phyloP scores from a whole-genome alignment of 2,329 filamentous ascomycete species.

The Aspergillus jensenii region DNA sequence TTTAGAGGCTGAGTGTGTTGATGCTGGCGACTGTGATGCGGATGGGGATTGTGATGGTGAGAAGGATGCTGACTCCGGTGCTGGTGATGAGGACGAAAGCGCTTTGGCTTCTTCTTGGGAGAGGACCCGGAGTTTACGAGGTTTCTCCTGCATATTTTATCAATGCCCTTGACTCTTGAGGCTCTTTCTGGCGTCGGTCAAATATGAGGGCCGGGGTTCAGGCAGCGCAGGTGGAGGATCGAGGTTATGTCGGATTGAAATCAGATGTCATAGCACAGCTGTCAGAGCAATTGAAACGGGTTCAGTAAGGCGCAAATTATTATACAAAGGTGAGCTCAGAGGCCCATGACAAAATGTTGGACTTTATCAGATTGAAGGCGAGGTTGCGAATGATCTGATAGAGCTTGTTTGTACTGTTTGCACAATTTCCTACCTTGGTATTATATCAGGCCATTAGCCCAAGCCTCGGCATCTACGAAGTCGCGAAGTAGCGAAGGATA shows the following conservation, averaged over 20 bases:
- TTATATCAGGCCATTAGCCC: background rate
- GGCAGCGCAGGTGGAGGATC: background rate
- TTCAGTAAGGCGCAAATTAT: background rate
- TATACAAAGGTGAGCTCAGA: background rate
- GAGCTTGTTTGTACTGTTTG: conserved; percentile 20
- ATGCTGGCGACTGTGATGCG: background rate
- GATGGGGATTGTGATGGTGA: conserved; percentile 2
- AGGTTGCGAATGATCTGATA: background rate
- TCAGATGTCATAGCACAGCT: background rate
- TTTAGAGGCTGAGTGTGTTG: background rate
- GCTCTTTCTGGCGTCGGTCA: background rate
- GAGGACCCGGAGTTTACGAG: conserved; percentile 21
- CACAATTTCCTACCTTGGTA: background rate
- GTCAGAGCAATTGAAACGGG: background rate
- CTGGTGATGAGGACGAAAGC: conserved; percentile 6
- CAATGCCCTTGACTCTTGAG: conserved; percentile 1
- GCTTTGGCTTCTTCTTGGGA: conserved; percentile 19
- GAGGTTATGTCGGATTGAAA: background rate
- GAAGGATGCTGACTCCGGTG: background rate
- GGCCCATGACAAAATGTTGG: background rate
- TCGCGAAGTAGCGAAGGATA: no score
- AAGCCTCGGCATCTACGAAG: no score
- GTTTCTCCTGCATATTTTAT: conserved; percentile 6
- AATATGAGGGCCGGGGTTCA: background rate
- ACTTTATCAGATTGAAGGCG: background rate